These are phyloP conservation scores for Pleurozium schreberi DNA, from an alignment of 225 moss, liverwort and hornwort species.

Conservation along the genomic window DNA sequence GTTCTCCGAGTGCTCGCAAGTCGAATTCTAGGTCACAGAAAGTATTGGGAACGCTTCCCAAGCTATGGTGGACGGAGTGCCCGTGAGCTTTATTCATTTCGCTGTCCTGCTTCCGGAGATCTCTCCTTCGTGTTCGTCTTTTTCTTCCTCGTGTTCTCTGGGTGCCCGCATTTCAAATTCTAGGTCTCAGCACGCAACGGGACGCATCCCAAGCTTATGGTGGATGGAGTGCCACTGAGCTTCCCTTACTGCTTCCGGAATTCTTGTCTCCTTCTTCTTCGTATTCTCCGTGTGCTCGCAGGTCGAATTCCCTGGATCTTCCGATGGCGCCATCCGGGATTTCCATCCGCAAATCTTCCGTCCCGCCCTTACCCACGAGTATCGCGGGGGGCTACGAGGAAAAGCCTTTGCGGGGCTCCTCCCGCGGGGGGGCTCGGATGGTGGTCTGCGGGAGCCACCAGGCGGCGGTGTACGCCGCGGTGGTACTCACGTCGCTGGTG, in stretches of 20 bases:
- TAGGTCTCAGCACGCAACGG: background rate
- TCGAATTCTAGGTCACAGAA: background rate
- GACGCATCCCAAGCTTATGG: background rate
- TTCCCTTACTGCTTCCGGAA: background rate
- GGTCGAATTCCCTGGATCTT: background rate
- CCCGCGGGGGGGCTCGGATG: background rate
- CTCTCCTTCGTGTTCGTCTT: background rate
- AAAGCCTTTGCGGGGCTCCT: background rate
- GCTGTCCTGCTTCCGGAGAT: background rate
- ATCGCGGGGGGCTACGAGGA: background rate
- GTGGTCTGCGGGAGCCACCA: background rate
- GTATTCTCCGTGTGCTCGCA: background rate
- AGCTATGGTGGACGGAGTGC: background rate
- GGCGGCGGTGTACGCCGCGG: constrained; percentile 10
- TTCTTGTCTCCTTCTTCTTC: background rate
- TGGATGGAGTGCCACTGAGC: background rate
- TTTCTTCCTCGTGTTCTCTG: background rate
- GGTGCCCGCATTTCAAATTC: background rate
- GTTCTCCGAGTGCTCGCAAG: background rate
- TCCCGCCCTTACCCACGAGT: constrained; percentile 4
- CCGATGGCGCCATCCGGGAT: constrained; percentile 18
- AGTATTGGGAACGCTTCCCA: too few species aligned
- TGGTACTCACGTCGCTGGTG: constrained; percentile 23
- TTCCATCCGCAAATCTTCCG: constrained; percentile 22
- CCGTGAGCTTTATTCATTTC: background rate